Percentiles rank a stretch among this genome's conserved stretches.
These are phyloP conservation scores for Aspergillus affinis DNA, from an alignment of 495 filamentous ascomycete species.

Conservation along the genomic window DNA sequence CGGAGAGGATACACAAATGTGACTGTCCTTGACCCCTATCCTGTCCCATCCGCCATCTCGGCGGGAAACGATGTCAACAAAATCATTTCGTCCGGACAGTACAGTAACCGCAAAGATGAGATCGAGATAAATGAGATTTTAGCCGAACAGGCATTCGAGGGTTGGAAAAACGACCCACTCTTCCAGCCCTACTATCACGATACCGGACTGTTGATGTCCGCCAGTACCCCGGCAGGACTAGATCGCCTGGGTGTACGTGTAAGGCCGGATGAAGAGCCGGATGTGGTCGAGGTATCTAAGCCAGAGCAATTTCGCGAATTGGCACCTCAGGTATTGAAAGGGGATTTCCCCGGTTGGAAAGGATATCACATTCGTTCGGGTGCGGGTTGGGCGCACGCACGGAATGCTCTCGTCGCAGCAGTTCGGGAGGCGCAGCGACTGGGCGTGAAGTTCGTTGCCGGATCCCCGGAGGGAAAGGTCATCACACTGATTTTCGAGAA, in stretches of 20 bases:
- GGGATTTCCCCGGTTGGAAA: constrained; percentile 42
- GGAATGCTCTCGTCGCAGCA: constrained; percentile 34
- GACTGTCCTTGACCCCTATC: constrained; percentile 44
- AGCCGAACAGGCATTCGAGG: constrained; percentile 31
- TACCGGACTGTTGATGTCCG: constrained; percentile 27
- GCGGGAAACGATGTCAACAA: constrained; percentile 52
- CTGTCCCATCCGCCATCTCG: constrained; percentile 42
- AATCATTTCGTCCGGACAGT: constrained; percentile 32
- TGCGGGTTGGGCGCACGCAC: constrained; percentile 43
- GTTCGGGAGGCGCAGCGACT: constrained; percentile 32
- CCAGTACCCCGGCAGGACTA: constrained; percentile 18
- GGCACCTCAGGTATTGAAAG: constrained; percentile 41
- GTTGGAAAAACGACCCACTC: constrained; percentile 45
- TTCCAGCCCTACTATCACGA: constrained; percentile 48
- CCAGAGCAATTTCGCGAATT: constrained; percentile 32
- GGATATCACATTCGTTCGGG: constrained; percentile 34
- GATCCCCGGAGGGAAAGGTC: constrained; percentile 30
- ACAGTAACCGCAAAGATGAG: constrained; percentile 25
- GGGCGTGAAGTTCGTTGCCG: constrained; percentile 39
- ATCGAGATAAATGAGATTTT: constrained; percentile 32
- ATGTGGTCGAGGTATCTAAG: constrained; percentile 12
- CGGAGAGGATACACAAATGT: constrained; percentile 45
- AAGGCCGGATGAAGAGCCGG: constrained; percentile 18
- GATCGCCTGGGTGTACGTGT: constrained; percentile 30
- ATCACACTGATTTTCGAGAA: constrained; percentile 26